phyloP scores from a whole-genome alignment of 2,329 filamentous ascomycete genomes.

The Penicillium thymicola region DNA sequence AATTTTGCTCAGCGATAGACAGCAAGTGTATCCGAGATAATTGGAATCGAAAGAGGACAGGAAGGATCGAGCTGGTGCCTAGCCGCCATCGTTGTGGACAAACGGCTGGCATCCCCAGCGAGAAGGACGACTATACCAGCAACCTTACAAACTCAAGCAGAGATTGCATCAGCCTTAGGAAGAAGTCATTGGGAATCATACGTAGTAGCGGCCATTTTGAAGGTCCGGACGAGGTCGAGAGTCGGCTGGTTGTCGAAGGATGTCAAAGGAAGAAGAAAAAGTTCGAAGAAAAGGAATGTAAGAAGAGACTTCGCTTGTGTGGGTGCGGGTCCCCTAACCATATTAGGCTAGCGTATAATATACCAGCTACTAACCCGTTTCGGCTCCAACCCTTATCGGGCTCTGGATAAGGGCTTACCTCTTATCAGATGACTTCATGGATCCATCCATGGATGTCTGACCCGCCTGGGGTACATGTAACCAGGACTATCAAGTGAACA shows the following conservation, averaged over 20 bases:
- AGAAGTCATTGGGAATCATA: slow-evolving; percentile 48
- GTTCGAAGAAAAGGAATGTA: slow-evolving; percentile 18
- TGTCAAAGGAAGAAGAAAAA: slow-evolving; percentile 31
- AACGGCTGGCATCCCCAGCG: slow-evolving; percentile 59
- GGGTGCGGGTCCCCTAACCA: slow-evolving; percentile 27
- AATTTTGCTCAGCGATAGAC: slow-evolving; percentile 39
- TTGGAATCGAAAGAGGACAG: slow-evolving; percentile 31
- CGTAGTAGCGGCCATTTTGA: slow-evolving; percentile 63
- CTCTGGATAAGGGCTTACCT: slow-evolving; percentile 22
- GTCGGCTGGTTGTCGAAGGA: slow-evolving; percentile 38
- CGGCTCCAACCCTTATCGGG: slow-evolving; percentile 15
- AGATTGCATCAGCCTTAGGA: slow-evolving; percentile 34
- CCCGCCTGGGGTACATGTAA: not conserved
- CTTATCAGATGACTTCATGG: slow-evolving; percentile 22
- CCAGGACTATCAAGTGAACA: not conserved
- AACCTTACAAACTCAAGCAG: slow-evolving; percentile 47
- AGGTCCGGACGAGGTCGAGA: slow-evolving; percentile 42
- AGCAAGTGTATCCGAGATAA: slow-evolving; percentile 25
- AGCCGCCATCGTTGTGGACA: slow-evolving; percentile 29
- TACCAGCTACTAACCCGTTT: not conserved
- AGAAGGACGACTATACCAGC: slow-evolving; percentile 79
- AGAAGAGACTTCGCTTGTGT: slow-evolving; percentile 36
- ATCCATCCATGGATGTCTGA: not conserved
- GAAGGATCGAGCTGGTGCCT: slow-evolving; percentile 78
- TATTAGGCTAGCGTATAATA: not conserved